Evolutionary conservation across 192 early-diverging fungal species (phyloP).

Genomic region (Entomortierella parvispora): DNA sequence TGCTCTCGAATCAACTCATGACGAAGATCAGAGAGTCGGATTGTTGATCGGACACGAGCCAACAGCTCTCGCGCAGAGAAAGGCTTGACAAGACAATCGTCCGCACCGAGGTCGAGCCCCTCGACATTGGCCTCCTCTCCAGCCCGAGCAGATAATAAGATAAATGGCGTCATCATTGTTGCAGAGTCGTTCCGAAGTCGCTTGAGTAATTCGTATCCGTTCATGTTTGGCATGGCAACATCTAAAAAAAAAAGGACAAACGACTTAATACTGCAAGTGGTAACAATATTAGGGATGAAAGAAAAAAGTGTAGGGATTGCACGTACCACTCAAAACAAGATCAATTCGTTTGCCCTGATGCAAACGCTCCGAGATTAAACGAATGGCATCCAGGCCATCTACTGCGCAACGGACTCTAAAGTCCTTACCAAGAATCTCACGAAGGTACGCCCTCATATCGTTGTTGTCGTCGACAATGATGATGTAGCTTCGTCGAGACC

Average conservation of each 20-base stretch:
- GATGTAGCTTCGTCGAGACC: slow-evolving; percentile 35
- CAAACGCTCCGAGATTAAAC: slow-evolving; percentile 30
- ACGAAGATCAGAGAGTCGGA: slow-evolving; percentile 58
- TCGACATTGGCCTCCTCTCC: slow-evolving; percentile 62
- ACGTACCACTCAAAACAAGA: slow-evolving; percentile 53
- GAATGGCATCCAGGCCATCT: slow-evolving; percentile 53
- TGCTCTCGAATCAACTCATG: slow-evolving; percentile 52
- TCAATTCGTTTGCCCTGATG: slow-evolving; percentile 43
- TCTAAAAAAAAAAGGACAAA: slow-evolving; percentile 37
- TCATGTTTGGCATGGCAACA: slow-evolving; percentile 73
- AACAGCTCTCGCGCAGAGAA: slow-evolving; percentile 63
- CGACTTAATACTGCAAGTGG: slow-evolving; percentile 6
- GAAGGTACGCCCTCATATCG: slow-evolving; percentile 57
- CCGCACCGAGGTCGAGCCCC: slow-evolving; percentile 65
- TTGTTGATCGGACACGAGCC: slow-evolving; percentile 61
- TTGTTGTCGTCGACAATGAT: slow-evolving; percentile 59
- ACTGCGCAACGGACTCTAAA: slow-evolving; percentile 47
- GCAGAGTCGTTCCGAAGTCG: slow-evolving; percentile 44
- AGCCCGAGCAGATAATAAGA: slow-evolving; percentile 64
- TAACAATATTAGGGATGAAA: not conserved
- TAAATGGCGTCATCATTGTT: slow-evolving; percentile 63
- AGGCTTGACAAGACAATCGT: slow-evolving; percentile 67
- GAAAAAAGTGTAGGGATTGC: not conserved
- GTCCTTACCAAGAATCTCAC: slow-evolving; percentile 39
- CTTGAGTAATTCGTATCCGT: slow-evolving; percentile 62